Evolutionary conservation across 169 alveolate genomes (phyloP).

Genomic region (Babesia caballi): DNA sequence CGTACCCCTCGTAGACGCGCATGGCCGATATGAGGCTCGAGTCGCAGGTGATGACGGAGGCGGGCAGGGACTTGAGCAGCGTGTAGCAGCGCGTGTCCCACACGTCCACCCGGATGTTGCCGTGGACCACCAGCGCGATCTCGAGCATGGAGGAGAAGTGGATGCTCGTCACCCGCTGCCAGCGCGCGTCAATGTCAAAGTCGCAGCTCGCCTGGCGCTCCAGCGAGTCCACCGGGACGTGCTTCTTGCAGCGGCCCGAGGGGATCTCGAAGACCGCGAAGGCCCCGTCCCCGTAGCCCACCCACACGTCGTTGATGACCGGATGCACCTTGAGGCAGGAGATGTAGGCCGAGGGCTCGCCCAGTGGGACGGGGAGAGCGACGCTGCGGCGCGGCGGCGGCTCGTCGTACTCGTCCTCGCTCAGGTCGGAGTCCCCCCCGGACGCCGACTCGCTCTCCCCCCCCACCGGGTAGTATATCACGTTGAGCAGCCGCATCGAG

Average conservation of each 20-base stretch:
- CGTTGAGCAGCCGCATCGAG: slow-evolving; percentile 37
- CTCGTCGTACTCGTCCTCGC: slow-evolving; percentile 29
- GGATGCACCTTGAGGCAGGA: slow-evolving; percentile 36
- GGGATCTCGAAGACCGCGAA: slow-evolving; percentile 49
- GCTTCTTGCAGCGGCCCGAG: slow-evolving; percentile 31
- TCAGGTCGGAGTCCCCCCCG: neutral
- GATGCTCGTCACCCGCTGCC: slow-evolving; percentile 40
- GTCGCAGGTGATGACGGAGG: slow-evolving; percentile 46
- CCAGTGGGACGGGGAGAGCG: neutral
- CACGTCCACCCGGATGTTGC: slow-evolving; percentile 47
- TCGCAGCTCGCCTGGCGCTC: neutral
- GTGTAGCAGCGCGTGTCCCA: slow-evolving; percentile 32
- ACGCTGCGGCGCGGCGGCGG: neutral
- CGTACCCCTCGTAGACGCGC: slow-evolving; percentile 26
- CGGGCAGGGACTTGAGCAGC: slow-evolving; percentile 25
- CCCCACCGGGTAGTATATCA: slow-evolving; percentile 34
- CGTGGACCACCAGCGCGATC: slow-evolving; percentile 49
- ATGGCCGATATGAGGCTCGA: slow-evolving; percentile 52
- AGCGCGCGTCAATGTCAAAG: slow-evolving; percentile 3
- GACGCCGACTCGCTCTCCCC: neutral
- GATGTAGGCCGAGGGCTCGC: slow-evolving; percentile 28
- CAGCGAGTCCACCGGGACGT: slow-evolving; percentile 4
- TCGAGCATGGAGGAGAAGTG: slow-evolving; percentile 49
- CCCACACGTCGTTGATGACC: slow-evolving; percentile 56
- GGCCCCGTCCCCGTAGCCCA: slow-evolving; percentile 62